Evolutionary conservation across 2,329 filamentous ascomycete genomes (phyloP).

Genomic region (Thermoascus crustaceus): DNA sequence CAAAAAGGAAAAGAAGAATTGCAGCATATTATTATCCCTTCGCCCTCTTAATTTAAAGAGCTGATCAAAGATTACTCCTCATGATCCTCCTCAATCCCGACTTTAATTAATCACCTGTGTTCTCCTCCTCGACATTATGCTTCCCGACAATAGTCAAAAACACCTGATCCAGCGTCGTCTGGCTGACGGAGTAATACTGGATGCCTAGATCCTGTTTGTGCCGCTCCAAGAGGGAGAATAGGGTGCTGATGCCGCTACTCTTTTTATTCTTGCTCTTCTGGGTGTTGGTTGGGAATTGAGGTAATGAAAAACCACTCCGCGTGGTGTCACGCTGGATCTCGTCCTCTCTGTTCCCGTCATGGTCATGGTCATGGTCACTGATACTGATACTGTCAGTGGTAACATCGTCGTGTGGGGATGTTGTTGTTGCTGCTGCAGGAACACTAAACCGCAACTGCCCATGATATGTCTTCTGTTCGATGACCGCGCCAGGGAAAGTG

Average conservation of each 20-base stretch:
- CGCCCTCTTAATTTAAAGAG: too few relatives aligned
- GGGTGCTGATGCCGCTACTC: constrained; percentile 37
- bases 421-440: constrained; percentile 33
- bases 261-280: too few relatives aligned
- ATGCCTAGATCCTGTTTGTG: constrained; percentile 61
- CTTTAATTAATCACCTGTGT: constrained; percentile 7
- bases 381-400: constrained; percentile 6
- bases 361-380: too few relatives aligned
- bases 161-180: constrained; percentile 83
- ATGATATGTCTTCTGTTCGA: constrained; percentile 70
- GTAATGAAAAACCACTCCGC: background rate
- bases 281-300: background rate
- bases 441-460: constrained; percentile 83
- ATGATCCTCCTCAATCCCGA: too few relatives aligned
- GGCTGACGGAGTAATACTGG: constrained; percentile 78
- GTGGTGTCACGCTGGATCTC: constrained; percentile 1
- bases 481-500: constrained; percentile 55
- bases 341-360: too few relatives aligned
- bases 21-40: too few relatives aligned
- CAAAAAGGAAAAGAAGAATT: too few relatives aligned
- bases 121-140: constrained; percentile 70
- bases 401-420: background rate
- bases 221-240: constrained; percentile 67
- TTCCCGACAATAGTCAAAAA: constrained; percentile 77
- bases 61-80: too few relatives aligned